A percentile compares a stretch with the other conserved stretches of the same genome.
phyloP scores from a whole-genome alignment of 257 asterid species.

The Ballota nigra region DNA sequence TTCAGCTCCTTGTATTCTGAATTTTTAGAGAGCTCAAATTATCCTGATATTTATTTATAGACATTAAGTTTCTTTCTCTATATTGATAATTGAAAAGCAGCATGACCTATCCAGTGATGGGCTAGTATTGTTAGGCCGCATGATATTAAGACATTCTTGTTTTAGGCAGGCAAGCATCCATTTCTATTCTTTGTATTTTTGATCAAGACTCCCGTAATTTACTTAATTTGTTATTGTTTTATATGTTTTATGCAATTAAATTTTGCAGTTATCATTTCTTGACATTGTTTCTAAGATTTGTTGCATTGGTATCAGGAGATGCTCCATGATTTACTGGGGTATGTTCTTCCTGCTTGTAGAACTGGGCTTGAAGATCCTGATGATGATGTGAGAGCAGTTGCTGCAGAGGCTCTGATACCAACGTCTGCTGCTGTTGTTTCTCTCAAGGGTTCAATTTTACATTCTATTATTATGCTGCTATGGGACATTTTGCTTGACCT shows the following conservation, averaged over 20 bases:
- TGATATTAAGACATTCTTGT: not conserved
- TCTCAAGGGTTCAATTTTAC: conserved; percentile 68
- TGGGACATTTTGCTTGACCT: conserved; percentile 99
- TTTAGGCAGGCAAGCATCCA: not conserved
- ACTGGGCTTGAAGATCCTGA: conserved; percentile 99
- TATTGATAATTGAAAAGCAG: not conserved
- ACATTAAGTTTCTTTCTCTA: not conserved
- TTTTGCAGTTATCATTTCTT: conserved; percentile 21
- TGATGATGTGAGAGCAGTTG: conserved; percentile 99
- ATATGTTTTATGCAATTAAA: conserved; percentile 6
- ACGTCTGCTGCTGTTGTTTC: conserved; percentile 84
- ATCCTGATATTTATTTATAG: not conserved
- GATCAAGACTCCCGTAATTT: not conserved
- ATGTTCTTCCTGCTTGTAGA: conserved; percentile 91
- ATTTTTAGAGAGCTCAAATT: not conserved
- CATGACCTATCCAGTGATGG: not conserved
- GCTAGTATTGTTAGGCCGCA: not conserved
- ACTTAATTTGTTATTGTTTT: not conserved
- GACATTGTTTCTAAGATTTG: conserved; percentile 21
- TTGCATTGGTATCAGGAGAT: conserved; percentile 61
- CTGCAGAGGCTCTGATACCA: conserved; percentile 95
- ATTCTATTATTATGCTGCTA: conserved; percentile 83
- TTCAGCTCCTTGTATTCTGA: conserved; percentile 7
- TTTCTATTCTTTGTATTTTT: not conserved
- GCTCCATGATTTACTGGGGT: conserved; percentile 73